These are phyloP conservation scores for Raphanus sativus DNA, from an alignment of 345 rosid genomes.

Conservation along the genomic window DNA sequence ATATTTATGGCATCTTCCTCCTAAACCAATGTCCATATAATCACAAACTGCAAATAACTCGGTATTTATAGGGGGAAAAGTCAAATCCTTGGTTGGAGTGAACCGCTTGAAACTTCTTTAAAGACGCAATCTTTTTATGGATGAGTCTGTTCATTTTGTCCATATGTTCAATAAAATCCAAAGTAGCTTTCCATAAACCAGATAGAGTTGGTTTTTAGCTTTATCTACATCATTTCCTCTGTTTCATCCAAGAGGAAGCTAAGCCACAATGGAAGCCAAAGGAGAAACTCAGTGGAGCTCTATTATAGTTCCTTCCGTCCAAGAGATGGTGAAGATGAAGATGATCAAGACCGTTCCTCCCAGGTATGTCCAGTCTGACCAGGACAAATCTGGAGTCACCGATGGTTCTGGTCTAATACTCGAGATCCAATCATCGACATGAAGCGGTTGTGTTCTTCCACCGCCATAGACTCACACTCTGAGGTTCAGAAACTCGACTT, in stretches of 20 bases:
- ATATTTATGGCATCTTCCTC: background rate
- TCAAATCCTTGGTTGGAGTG: background rate
- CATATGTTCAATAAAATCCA: background rate
- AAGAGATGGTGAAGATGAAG: constrained; percentile 31
- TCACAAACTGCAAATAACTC: background rate
- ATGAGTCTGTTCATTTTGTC: background rate
- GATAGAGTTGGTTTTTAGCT: background rate
- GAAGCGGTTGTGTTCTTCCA: constrained; percentile 7
- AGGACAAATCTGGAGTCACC: constrained; percentile 3
- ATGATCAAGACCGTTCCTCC: constrained; percentile 26
- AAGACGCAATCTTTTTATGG: background rate
- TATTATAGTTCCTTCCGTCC: constrained; percentile 29
- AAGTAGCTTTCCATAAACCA: background rate
- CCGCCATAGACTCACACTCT: background rate
- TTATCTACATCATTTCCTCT: background rate
- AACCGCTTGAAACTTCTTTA: background rate
- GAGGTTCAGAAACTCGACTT: constrained; percentile 43
- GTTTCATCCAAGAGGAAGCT: background rate
- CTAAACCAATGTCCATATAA: background rate
- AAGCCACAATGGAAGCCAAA: constrained; percentile 26
- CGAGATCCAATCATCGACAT: constrained; percentile 28
- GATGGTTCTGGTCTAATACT: background rate
- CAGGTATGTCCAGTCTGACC: constrained; percentile 17
- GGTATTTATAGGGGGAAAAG: too few species aligned
- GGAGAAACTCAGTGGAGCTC: constrained; percentile 32